phyloP scores from a whole-genome alignment of 805 yeast species.

The Grigorovia transvaalensis region DNA sequence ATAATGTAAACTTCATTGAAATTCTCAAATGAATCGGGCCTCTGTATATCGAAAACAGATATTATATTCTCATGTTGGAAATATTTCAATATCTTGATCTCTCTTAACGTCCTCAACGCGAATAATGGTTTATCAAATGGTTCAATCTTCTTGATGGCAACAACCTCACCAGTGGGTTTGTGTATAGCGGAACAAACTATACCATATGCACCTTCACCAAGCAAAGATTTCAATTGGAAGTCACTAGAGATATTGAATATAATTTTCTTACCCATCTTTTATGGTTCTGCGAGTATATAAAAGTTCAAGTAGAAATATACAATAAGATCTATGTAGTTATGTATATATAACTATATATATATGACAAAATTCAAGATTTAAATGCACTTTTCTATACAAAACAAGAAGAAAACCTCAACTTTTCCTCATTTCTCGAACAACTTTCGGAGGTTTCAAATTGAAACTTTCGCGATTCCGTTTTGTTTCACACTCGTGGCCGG shows the following conservation, averaged over 20 bases:
- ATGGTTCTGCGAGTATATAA: too few species aligned
- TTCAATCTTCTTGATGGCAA: constrained; percentile 91
- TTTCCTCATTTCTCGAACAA: too few species aligned
- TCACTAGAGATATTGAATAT: constrained; percentile 79
- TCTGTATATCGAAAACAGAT: constrained; percentile 78
- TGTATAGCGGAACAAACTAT: constrained; percentile 85
- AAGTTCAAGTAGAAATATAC: too few species aligned
- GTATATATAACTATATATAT: too few species aligned
- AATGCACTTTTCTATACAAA: too few species aligned
- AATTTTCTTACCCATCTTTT: constrained; percentile 35
- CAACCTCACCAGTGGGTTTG: constrained; percentile 73
- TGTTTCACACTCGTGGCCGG: too few species aligned
- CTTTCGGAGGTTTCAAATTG: background rate
- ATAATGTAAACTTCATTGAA: constrained; percentile 83
- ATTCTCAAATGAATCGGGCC: constrained; percentile 63
- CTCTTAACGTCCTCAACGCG: constrained; percentile 81
- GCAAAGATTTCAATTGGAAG: constrained; percentile 72
- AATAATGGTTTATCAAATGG: constrained; percentile 87
- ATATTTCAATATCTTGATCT: constrained; percentile 77
- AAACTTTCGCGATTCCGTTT: too few species aligned
- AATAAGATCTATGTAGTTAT: too few species aligned
- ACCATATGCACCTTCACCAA: constrained; percentile 97
- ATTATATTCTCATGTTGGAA: constrained; percentile 92
- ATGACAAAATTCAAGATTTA: background rate
- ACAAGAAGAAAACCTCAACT: background rate